Percentiles rank a stretch among this genome's conserved stretches.
Evolutionary conservation across 495 filamentous ascomycete species (phyloP).

Genomic region (Aspergillus cristatus): DNA sequence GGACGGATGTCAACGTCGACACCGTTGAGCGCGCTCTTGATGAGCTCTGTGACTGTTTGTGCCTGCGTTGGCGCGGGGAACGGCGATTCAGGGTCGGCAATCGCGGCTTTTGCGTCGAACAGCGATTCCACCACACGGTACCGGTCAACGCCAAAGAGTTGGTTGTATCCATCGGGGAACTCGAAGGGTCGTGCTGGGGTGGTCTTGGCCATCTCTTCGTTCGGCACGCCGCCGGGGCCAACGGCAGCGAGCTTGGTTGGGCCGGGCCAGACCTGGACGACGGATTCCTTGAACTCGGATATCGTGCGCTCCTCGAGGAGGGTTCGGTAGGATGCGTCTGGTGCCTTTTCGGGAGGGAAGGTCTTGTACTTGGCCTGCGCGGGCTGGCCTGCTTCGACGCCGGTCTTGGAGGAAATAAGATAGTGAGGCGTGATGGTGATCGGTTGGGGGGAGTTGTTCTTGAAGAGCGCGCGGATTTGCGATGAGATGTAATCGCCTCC

Average conservation of each 20-base stretch:
- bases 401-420: conserved; percentile 72
- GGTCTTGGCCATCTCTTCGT: conserved; percentile 57
- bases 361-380: conserved; percentile 59
- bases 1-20: conserved; percentile 88
- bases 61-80: conserved; percentile 48
- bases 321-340: conserved; percentile 61
- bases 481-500: conserved; percentile 84
- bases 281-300: conserved; percentile 93
- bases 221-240: conserved; percentile 47
- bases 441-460: conserved; percentile 58
- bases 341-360: conserved; percentile 52
- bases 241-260: conserved; percentile 56
- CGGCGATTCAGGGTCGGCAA: conserved; percentile 31
- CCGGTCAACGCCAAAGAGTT: conserved; percentile 81
- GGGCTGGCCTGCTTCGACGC: conserved; percentile 81
- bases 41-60: conserved; percentile 70
- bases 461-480: conserved; percentile 76
- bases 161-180: conserved; percentile 91
- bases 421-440: conserved; percentile 79
- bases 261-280: conserved; percentile 88
- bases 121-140: conserved; percentile 78
- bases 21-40: conserved; percentile 63
- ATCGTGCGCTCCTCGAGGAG: conserved; percentile 89
- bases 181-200: conserved; percentile 80
- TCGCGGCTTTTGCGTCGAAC: conserved; percentile 65